Evolutionary conservation across 2,329 filamentous ascomycete genomes (phyloP).

Genomic region (Aspergillus tubingensis): DNA sequence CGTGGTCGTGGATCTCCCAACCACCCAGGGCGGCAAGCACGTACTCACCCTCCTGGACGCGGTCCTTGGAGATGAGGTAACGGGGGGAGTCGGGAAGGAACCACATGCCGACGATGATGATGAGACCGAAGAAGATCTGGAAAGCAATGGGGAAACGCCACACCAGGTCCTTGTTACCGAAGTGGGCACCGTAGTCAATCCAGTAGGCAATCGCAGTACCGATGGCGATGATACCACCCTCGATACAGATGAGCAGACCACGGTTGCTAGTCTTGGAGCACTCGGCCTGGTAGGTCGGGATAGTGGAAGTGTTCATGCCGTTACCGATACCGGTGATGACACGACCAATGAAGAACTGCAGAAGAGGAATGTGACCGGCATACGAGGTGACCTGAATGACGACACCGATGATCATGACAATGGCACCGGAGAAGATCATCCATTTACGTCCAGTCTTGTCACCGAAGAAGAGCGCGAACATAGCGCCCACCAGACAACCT

Average conservation of each 20-base stretch:
- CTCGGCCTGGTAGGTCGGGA: conserved; percentile 58
- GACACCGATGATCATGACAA: conserved; percentile 52
- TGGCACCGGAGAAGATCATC: conserved; percentile 59
- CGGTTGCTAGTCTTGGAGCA: conserved; percentile 59
- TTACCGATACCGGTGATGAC: conserved; percentile 57
- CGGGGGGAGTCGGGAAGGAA: conserved; percentile 50
- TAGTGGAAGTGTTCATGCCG: conserved; percentile 58
- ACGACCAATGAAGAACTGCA: conserved; percentile 57
- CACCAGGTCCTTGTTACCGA: conserved; percentile 36
- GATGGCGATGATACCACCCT: conserved; percentile 55
- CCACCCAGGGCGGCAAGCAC: conserved; percentile 55
- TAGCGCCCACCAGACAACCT: conserved; percentile 41
- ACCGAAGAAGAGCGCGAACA: conserved; percentile 40
- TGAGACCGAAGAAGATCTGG: conserved; percentile 52
- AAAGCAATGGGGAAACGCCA: conserved; percentile 59
- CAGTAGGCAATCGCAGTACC: conserved; percentile 56
- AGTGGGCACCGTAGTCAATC: conserved; percentile 52
- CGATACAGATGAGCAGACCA: conserved; percentile 63
- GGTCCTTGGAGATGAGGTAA: conserved; percentile 49
- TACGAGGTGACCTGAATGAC: conserved; percentile 40
- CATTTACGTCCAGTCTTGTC: conserved; percentile 42
- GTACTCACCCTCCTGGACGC: conserved; percentile 50
- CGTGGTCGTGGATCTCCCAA: conserved; percentile 52
- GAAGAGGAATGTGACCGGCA: conserved; percentile 37
- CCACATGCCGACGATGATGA: conserved; percentile 47